Conservation (phyloP, 768 basidiomycete species). For the Kwoniella sp. region DNA sequence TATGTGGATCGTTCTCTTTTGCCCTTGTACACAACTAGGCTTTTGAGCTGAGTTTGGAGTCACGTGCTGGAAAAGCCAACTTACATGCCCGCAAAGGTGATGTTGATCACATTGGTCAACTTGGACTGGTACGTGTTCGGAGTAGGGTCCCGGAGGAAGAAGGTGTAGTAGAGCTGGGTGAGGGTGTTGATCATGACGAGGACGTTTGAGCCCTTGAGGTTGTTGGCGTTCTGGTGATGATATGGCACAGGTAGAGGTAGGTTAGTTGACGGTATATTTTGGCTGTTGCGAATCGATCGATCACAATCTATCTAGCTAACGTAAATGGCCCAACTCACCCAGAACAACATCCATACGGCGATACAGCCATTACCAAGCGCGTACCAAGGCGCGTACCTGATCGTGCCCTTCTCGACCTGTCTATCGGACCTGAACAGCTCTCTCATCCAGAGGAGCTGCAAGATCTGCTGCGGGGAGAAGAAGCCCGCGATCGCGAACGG, state of each 20-base stretch:
- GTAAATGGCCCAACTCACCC: conserved; percentile 40
- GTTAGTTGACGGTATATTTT: background rate
- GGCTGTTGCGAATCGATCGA: background rate
- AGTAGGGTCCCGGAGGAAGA: conserved; percentile 30
- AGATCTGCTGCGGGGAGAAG: conserved; percentile 51
- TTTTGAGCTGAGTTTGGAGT: no score
- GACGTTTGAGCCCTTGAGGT: conserved; percentile 47
- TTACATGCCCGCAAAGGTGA: conserved; percentile 53
- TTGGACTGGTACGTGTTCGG: conserved; percentile 46
- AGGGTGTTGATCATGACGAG: conserved; percentile 52
- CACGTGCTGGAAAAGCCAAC: conserved; percentile 21
- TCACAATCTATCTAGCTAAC: no score
- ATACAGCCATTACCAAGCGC: conserved; percentile 49
- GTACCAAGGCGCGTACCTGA: conserved; percentile 46
- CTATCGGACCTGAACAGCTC: conserved; percentile 40
- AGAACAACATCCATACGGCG: conserved; percentile 51
- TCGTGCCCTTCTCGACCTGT: conserved; percentile 36
- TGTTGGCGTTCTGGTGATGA: conserved; percentile 38
- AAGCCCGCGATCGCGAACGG: conserved; percentile 52
- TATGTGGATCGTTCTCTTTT: no score
- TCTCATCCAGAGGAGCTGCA: conserved; percentile 49
- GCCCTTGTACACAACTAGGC: no score
- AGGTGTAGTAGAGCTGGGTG: conserved; percentile 48
- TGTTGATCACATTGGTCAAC: conserved; percentile 46
- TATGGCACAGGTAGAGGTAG: background rate